Evolutionary conservation across 495 filamentous ascomycete genomes (phyloP).

Genomic region (Penicillium silybi): DNA sequence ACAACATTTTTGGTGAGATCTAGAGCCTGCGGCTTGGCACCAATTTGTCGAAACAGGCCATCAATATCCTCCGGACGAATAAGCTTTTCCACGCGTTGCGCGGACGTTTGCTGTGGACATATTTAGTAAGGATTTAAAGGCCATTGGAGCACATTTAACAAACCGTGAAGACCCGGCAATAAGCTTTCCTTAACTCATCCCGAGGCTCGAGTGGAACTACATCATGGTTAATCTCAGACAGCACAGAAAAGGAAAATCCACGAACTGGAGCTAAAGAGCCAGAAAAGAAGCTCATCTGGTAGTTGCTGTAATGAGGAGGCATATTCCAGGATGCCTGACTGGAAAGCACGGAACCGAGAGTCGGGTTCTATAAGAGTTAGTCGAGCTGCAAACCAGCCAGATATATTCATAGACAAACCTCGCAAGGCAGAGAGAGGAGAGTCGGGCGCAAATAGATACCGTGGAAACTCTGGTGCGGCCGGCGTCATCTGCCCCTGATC

Average conservation of each 20-base stretch:
- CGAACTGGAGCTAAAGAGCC: slow-evolving; percentile 66
- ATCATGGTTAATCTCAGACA: slow-evolving; percentile 9
- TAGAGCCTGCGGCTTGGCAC: slow-evolving; percentile 30
- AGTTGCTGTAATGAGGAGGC: slow-evolving; percentile 52
- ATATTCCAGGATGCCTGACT: slow-evolving; percentile 64
- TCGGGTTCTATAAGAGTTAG: slow-evolving; percentile 35
- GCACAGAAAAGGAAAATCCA: not conserved
- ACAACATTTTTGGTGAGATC: slow-evolving; percentile 20
- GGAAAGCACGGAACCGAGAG: slow-evolving; percentile 57
- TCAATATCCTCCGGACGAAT: slow-evolving; percentile 31
- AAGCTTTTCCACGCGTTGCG: slow-evolving; percentile 22
- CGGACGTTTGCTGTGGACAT: slow-evolving; percentile 15
- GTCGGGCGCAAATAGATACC: slow-evolving; percentile 19
- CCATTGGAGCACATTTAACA: not conserved
- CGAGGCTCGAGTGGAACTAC: slow-evolving; percentile 56
- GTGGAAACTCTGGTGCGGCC: slow-evolving; percentile 34
- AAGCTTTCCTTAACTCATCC: slow-evolving; percentile 61
- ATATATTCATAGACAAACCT: slow-evolving; percentile 23
- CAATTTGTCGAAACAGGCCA: slow-evolving; percentile 30
- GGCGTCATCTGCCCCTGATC: slow-evolving; percentile 29
- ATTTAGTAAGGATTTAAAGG: not conserved
- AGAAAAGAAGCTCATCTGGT: slow-evolving; percentile 67
- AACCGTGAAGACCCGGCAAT: slow-evolving; percentile 53
- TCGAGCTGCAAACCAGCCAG: not conserved
- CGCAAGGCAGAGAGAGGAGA: slow-evolving; percentile 30